Base-by-base conservation (phyloP, 1,284 basidiomycete genomes). In the Papiliotrema nemorosa region DNA sequence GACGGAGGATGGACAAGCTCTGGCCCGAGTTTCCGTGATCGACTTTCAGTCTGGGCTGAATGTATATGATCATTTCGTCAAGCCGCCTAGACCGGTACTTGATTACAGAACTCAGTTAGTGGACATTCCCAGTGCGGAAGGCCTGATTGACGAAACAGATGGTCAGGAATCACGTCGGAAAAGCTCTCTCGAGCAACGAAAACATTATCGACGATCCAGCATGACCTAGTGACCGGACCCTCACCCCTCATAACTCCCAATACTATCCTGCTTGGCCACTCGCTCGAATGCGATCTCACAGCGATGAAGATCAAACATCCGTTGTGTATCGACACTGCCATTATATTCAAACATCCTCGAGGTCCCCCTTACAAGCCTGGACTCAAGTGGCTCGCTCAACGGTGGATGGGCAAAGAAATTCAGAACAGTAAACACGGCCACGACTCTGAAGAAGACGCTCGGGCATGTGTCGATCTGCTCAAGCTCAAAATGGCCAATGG, bases 191-290 rank as follows among this genome's bases (percentile, higher is more conserved):
- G 74, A 0, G 83, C 88, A 0, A 90, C 82, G 0, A 88, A 87
- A 0, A 87, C 86, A 0, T 81, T 91, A 16, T 72, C 81, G 1
- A 78, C 88, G 55, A 85, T 92, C 3, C 92, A 94, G 70, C 63
- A 78, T 0, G 80, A 84, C 38, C 71, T 92, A 21, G 72, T 90
- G 44, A 72, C 74, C 10, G 73, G 83, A 16, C 74, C 56, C 67
- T 81, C 59, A 20, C 59, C 66, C 9, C 50, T 76, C 47, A 77
- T 76, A 57, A 79, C 78, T 1, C 81, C 83, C 0, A 85, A 84
- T 0, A 88, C 90, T 2, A 86, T 93, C 62, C 83, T 96, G 16
- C 78, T 96, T n/a, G 92, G 92, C 0, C 92, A 96, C 70, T 93
- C 90, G 2, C 82, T 96, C 43, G 91, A 94, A 75, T 91, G 87